Evolutionary conservation across 2,329 filamentous ascomycete species (phyloP).

Genomic region (Myrmaecium sp.): DNA sequence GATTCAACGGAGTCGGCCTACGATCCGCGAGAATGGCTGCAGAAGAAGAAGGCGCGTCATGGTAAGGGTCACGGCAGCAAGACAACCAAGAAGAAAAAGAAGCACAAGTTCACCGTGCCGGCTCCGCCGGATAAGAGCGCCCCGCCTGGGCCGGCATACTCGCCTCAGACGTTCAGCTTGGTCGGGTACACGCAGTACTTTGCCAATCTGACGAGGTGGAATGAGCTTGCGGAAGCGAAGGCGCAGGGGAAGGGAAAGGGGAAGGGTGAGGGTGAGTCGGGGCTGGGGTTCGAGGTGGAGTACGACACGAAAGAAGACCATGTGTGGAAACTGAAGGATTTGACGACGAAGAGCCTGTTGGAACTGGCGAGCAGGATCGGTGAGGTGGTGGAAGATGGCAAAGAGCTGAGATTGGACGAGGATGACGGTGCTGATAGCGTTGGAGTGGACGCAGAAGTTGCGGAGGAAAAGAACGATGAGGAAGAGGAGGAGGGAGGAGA

Average conservation of each 20-base stretch:
- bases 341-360: conserved; percentile 71
- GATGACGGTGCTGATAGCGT: conserved; percentile 4
- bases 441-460: conserved; percentile 7
- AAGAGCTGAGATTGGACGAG: conserved; percentile 4
- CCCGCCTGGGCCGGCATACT: conserved; percentile 79
- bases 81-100: conserved; percentile 33
- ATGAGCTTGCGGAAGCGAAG: conserved; percentile 10
- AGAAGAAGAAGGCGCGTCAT: conserved; percentile 28
- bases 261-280: conserved; percentile 39
- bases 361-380: conserved; percentile 68
- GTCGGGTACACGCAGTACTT: conserved; percentile 79
- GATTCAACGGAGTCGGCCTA: conserved; percentile 5
- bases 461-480: conserved; percentile 10
- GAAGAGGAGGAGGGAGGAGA: conserved; percentile 6
- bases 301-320: conserved; percentile 71
- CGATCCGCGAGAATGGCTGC: conserved; percentile 28
- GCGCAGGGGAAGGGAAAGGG: conserved; percentile 42
- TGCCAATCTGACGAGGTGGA: conserved; percentile 59
- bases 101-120: conserved; percentile 39
- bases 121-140: conserved; percentile 53
- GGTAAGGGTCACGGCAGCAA: conserved; percentile 35
- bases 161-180: conserved; percentile 62
- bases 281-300: conserved; percentile 64
- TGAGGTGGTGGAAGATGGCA: conserved; percentile 22
- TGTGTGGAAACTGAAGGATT: conserved; percentile 57